phyloP scores from a whole-genome alignment of 805 yeast genomes.

The Lipomyces yamadae region DNA sequence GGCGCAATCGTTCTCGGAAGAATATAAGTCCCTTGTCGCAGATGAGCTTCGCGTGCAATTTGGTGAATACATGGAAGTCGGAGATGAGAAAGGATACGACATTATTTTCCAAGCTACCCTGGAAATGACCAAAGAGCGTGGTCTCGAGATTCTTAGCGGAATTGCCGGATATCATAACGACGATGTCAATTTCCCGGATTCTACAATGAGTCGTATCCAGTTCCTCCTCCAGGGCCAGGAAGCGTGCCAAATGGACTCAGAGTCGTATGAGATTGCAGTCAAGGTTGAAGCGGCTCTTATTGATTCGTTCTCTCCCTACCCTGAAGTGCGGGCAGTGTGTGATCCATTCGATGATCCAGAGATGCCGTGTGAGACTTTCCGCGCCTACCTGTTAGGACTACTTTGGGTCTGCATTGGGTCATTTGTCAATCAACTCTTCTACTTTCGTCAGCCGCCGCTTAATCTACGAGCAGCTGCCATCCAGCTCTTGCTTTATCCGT shows the following conservation, averaged over 20 bases:
- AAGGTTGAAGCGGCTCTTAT: conserved; percentile 45
- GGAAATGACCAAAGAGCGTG: conserved; percentile 9
- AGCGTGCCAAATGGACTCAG: conserved; percentile 6
- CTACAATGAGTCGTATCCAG: conserved; percentile 46
- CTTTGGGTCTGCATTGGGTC: conserved; percentile 62
- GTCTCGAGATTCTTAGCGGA: conserved; percentile 15
- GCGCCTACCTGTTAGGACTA: conserved; percentile 51
- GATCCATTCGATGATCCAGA: conserved; percentile 57
- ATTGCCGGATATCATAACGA: conserved; percentile 46
- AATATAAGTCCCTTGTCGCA: background rate
- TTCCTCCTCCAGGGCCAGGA: conserved; percentile 42
- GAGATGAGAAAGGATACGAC: background rate
- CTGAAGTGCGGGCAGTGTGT: conserved; percentile 69
- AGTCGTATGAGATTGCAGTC: conserved; percentile 41
- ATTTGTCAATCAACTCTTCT: conserved; percentile 62
- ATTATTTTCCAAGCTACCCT: background rate
- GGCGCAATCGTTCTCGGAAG: background rate
- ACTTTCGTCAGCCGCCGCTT: conserved; percentile 61
- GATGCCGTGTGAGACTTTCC: conserved; percentile 23
- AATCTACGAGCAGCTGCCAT: conserved; percentile 64
- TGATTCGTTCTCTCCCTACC: conserved; percentile 52
- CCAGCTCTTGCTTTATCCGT: conserved; percentile 67
- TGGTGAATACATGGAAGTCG: conserved; percentile 1
- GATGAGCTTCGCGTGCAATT: background rate
- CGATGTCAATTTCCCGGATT: conserved; percentile 53